Evolutionary conservation across 805 yeast species (phyloP).

Genomic region (Jamesozyma lodderae): DNA sequence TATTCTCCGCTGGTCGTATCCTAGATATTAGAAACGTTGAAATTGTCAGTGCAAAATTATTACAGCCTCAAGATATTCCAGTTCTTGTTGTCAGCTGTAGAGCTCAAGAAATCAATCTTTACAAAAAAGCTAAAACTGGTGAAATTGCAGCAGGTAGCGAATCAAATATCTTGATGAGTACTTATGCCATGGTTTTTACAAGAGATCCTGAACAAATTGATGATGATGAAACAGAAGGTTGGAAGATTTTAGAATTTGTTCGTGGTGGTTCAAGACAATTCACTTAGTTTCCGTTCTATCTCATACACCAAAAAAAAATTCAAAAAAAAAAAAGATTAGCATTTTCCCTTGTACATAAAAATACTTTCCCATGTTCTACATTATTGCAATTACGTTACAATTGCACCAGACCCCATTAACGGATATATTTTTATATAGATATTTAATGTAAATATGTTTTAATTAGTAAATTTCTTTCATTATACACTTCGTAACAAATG

Average conservation of each 20-base stretch:
- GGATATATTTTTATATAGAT: neutral
- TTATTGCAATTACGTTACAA: neutral
- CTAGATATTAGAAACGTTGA: constrained; percentile 94
- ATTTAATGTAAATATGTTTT: neutral
- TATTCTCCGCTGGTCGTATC: constrained; percentile 83
- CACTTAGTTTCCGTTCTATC: constrained; percentile 31
- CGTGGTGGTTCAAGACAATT: constrained; percentile 87
- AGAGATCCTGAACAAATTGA: constrained; percentile 88
- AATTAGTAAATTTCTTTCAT: no score
- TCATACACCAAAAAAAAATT: neutral
- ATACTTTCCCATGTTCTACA: neutral
- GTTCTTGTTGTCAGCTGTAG: constrained; percentile 90
- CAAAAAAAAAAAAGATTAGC: neutral
- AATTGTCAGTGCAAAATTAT: constrained; percentile 73
- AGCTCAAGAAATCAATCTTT: constrained; percentile 90
- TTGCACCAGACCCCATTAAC: no score
- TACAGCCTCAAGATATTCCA: constrained; percentile 87
- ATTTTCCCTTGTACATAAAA: neutral
- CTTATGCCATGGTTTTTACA: constrained; percentile 95
- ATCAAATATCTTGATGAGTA: constrained; percentile 81
- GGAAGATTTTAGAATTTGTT: constrained; percentile 92
- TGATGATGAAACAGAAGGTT: constrained; percentile 87
- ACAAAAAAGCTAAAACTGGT: constrained; percentile 82
- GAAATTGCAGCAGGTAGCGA: constrained; percentile 94
- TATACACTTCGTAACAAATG: no score